phyloP scores from a whole-genome alignment of 345 rosid genomes.

The Jatropha curcas region DNA sequence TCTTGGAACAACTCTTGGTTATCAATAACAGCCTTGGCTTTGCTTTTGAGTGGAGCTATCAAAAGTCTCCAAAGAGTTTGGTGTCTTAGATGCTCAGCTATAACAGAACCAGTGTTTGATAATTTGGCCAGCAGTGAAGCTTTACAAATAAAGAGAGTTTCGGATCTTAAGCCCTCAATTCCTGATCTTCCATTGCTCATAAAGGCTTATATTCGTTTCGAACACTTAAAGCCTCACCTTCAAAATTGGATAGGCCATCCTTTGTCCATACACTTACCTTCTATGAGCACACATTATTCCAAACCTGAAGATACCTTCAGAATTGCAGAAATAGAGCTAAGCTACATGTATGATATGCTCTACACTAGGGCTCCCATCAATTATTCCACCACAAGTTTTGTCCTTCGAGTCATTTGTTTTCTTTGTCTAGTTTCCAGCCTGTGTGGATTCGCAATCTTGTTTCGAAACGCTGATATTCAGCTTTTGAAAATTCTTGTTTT shows the following conservation, averaged over 20 bases:
- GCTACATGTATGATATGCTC: conserved; percentile 21
- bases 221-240: conserved; percentile 23
- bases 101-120: not conserved
- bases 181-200: conserved; percentile 5
- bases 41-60: conserved; percentile 17
- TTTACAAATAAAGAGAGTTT: not conserved
- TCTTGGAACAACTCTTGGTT: conserved; percentile 24
- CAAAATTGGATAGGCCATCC: conserved; percentile 23
- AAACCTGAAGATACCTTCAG: conserved; percentile 9
- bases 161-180: conserved; percentile 4
- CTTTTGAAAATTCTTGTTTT: not conserved
- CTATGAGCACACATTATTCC: not conserved
- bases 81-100: conserved; percentile 17
- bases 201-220: conserved; percentile 20
- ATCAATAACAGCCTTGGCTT: conserved; percentile 12
- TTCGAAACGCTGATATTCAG: conserved; percentile 3
- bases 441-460: conserved; percentile 10
- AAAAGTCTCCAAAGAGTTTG: conserved; percentile 12
- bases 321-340: conserved; percentile 18
- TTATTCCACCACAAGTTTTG: not conserved
- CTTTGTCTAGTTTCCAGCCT: conserved; percentile 1
- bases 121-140: not conserved
- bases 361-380: conserved; percentile 14
- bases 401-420: conserved; percentile 3
- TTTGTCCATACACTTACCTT: conserved; percentile 3